Conservation (phyloP, 345 rosid species). For the Corchorus capsularis region DNA sequence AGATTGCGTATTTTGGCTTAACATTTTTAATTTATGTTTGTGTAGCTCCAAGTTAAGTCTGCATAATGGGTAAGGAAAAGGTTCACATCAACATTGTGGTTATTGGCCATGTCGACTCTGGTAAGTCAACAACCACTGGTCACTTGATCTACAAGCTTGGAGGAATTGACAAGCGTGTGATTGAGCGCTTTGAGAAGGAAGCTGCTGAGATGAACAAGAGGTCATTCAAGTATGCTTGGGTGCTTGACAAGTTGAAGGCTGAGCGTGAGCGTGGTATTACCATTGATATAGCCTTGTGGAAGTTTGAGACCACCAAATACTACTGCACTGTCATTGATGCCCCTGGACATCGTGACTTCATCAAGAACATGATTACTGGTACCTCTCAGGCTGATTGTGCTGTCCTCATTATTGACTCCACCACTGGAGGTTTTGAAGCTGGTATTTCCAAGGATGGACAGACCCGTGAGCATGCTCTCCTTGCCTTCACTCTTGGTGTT, state of each 20-base stretch:
- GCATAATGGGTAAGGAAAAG: slow-evolving; percentile 73
- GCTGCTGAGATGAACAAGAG: slow-evolving; percentile 92
- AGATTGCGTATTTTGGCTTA: background rate
- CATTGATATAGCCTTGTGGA: slow-evolving; percentile 90
- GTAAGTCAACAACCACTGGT: slow-evolving; percentile 79
- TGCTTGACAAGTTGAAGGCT: slow-evolving; percentile 96
- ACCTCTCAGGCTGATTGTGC: slow-evolving; percentile 87
- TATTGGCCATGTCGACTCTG: slow-evolving; percentile 80
- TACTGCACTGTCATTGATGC: slow-evolving; percentile 95
- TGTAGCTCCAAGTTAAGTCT: slow-evolving; percentile 15
- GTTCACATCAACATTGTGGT: slow-evolving; percentile 68
- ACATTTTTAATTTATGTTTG: background rate
- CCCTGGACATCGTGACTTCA: slow-evolving; percentile 86
- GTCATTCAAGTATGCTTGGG: slow-evolving; percentile 88
- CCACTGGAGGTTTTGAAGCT: slow-evolving; percentile 85
- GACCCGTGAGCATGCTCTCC: slow-evolving; percentile 83
- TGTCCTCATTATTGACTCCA: slow-evolving; percentile 75
- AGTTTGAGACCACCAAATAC: slow-evolving; percentile 88
- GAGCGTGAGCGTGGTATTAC: slow-evolving; percentile 97
- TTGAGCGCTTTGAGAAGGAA: slow-evolving; percentile 78
- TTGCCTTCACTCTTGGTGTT: slow-evolving; percentile 93
- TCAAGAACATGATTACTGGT: slow-evolving; percentile 85
- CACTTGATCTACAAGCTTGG: slow-evolving; percentile 96
- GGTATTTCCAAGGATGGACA: slow-evolving; percentile 91
- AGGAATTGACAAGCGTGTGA: slow-evolving; percentile 83